phyloP scores from a whole-genome alignment of 176 grass and related monocot species.

The Carex pumila region DNA sequence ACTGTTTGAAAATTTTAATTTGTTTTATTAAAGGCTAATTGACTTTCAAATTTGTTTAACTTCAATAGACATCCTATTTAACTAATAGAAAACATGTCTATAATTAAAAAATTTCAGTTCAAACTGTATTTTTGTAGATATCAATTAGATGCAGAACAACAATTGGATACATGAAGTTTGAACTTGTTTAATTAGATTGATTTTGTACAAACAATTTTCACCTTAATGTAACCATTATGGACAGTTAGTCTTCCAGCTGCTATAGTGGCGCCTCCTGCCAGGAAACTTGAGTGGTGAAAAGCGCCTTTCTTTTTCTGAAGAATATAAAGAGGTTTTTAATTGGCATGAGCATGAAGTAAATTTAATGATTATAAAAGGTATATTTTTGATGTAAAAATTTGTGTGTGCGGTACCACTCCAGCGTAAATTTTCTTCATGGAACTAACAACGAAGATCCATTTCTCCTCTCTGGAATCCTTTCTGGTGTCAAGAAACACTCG shows the following conservation, averaged over 20 bases:
- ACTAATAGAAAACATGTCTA: neutral
- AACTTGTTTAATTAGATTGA: neutral
- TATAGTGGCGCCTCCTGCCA: slow-evolving; percentile 66
- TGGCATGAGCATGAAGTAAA: too few relatives aligned
- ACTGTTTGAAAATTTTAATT: neutral
- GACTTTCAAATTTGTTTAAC: neutral
- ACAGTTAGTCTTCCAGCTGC: slow-evolving; percentile 57
- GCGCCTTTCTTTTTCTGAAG: slow-evolving; percentile 54
- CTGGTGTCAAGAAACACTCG: slow-evolving; percentile 8
- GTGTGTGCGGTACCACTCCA: slow-evolving; percentile 17
- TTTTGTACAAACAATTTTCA: slow-evolving; percentile 4
- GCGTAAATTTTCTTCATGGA: slow-evolving; percentile 30
- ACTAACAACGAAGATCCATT: slow-evolving; percentile 42
- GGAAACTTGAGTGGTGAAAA: slow-evolving; percentile 88
- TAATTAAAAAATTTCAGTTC: neutral
- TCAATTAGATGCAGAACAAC: neutral
- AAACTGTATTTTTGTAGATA: neutral
- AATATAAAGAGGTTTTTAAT: neutral
- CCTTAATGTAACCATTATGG: slow-evolving; percentile 57
- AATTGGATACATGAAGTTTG: neutral
- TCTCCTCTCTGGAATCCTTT: slow-evolving; percentile 22
- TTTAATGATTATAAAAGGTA: neutral
- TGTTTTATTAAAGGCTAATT: neutral
- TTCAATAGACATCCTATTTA: neutral
- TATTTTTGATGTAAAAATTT: neutral